phyloP scores from a whole-genome alignment of 208 protist genomes.

The Endotrypanum monterogeii region DNA sequence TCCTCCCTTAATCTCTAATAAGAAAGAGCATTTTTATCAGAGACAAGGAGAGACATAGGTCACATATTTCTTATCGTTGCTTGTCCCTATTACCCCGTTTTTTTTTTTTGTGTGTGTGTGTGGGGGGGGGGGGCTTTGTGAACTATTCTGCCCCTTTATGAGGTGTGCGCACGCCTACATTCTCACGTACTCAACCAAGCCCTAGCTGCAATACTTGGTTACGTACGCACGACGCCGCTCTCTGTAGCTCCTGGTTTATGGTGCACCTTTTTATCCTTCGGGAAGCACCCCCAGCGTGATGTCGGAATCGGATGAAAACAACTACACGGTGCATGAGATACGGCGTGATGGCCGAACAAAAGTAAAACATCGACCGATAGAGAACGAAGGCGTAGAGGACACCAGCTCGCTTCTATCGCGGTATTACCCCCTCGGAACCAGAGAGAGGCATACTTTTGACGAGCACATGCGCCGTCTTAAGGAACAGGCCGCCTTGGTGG shows the following conservation, averaged over 20 bases:
- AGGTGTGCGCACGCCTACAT: no score
- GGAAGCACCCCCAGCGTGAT: not conserved
- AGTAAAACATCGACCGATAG: not conserved
- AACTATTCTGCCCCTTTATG: not conserved
- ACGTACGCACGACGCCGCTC: not conserved
- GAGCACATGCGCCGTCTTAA: slow-evolving; percentile 36
- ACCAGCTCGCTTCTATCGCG: slow-evolving; percentile 1
- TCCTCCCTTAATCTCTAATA: no score
- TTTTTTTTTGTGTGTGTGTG: no score
- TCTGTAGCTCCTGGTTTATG: not conserved
- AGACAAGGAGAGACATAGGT: no score
- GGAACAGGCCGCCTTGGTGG: slow-evolving; percentile 3
- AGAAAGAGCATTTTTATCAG: no score
- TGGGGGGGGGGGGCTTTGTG: no score
- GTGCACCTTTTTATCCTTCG: not conserved
- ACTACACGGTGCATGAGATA: slow-evolving; percentile 30
- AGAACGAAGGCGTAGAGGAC: not conserved
- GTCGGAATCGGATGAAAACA: slow-evolving; percentile 26
- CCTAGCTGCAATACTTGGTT: not conserved
- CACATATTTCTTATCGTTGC: no score
- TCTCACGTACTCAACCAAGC: not conserved
- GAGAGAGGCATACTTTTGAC: slow-evolving; percentile 61
- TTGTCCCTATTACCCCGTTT: no score
- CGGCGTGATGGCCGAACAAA: not conserved
- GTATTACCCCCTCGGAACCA: slow-evolving; percentile 69